Percentiles rank a stretch among this genome's conserved stretches.
Evolutionary conservation across 1,284 basidiomycete species (phyloP).

Genomic region (Stereum hirsutum): DNA sequence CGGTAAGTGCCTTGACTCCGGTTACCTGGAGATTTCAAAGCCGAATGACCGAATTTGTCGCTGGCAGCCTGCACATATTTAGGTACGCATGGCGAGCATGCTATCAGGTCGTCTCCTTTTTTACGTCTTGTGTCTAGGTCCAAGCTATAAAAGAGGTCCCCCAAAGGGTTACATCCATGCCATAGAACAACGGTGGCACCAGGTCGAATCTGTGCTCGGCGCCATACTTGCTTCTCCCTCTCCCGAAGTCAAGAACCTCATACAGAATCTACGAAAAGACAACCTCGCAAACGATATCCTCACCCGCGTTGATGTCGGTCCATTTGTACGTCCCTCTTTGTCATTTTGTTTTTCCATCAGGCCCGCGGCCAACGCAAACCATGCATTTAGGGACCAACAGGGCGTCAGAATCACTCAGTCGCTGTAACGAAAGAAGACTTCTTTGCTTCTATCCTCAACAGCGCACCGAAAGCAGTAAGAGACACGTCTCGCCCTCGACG

Average conservation of each 20-base stretch:
- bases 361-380: neutral
- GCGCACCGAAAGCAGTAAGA: conserved; percentile 32
- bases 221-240: conserved; percentile 69
- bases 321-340: conserved; percentile 45
- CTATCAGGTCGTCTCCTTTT: neutral
- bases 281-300: conserved; percentile 65
- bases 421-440: conserved; percentile 58
- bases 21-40: neutral
- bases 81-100: no score
- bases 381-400: conserved; percentile 50
- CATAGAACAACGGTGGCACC: conserved; percentile 83
- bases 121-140: conserved; percentile 33
- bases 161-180: conserved; percentile 88
- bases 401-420: conserved; percentile 38
- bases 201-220: conserved; percentile 79
- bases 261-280: conserved; percentile 63
- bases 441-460: conserved; percentile 60
- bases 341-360: conserved; percentile 7
- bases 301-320: conserved; percentile 62
- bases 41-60: conserved; percentile 5
- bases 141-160: conserved; percentile 78
- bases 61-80: conserved; percentile 68
- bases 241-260: conserved; percentile 56
- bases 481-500: conserved; percentile 60
- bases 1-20: conserved; percentile 27